Percentiles rank a stretch among this genome's conserved stretches.
These are phyloP conservation scores for Colletotrichum australisinense DNA, from an alignment of 2,329 filamentous ascomycete species.

Conservation along the genomic window DNA sequence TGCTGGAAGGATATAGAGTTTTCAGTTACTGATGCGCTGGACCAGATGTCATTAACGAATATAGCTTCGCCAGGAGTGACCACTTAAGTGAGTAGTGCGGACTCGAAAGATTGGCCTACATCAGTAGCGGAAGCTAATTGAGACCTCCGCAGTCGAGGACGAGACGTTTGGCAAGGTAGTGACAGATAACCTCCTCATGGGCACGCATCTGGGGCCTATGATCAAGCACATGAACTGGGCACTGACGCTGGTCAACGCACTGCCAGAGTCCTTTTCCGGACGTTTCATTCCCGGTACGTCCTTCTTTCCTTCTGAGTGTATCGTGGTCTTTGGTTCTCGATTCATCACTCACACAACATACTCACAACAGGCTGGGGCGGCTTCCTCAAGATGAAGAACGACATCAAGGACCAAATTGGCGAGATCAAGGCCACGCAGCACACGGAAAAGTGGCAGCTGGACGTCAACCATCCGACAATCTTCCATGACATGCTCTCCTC, in stretches of 20 bases:
- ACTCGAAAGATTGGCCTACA: constrained; percentile 21
- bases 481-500: constrained; percentile 49
- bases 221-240: constrained; percentile 51
- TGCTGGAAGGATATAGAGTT: background rate
- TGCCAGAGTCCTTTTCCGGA: constrained; percentile 50
- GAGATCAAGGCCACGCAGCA: constrained; percentile 49
- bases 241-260: constrained; percentile 47
- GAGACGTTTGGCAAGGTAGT: constrained; percentile 49
- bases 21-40: constrained; percentile 4
- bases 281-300: constrained; percentile 45
- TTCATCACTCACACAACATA: constrained; percentile 29
- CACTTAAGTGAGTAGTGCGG: constrained; percentile 41
- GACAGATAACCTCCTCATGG: constrained; percentile 49
- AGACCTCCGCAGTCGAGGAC: constrained; percentile 42
- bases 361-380: constrained; percentile 45
- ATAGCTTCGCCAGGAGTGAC: constrained; percentile 50
- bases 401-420: constrained; percentile 49
- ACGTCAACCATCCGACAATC: constrained; percentile 49
- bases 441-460: constrained; percentile 47
- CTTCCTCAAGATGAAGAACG: constrained; percentile 52
- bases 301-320: too few relatives aligned
- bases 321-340: too few relatives aligned
- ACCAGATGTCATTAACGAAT: constrained; percentile 53
- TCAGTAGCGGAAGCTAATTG: background rate
- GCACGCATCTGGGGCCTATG: constrained; percentile 50